Base-by-base conservation (phyloP, 179 eudicot genomes). In the Monotropa hypopitys region DNA sequence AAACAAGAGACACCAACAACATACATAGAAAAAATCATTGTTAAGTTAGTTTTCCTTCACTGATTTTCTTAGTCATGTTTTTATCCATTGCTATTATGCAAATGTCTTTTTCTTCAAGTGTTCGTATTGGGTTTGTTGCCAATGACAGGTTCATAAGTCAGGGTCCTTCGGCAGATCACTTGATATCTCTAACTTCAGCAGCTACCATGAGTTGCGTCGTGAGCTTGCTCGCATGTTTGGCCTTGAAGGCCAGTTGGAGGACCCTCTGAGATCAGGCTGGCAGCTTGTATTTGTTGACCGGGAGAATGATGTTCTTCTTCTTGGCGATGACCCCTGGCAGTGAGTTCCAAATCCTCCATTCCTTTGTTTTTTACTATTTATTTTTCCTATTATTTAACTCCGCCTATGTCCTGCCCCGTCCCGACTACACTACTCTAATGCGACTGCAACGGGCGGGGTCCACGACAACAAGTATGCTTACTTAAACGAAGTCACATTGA, bases 211-310 rank as follows among this genome's bases (percentile, higher is more conserved):
- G 87, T 87, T 94, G 80, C 90, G 96, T 30, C 83, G 90, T 83
- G 96, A 89, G 85, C 97, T 94, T 75, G 97, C 90, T 80, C 94
- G 87, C 62, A 75, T 94, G 93, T 94, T 94, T 82, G 94, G 96
- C 82, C 90, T 94, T 70, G 97, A 92, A 86, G 96, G 97, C 86
- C 87, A 88, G 79, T 86, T 94, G 87, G 97, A 94, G 88, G 94
- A 92, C 79, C 90, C 96, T 70, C 65, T 84, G 90, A 94, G 98
- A 94, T 94, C 98, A 94, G 98, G 98, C 98, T 94, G 98, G 98
- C 98, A 94, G 98, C 98, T 94, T 94, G 97, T 94, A 89, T 90
- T 94, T 81, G 97, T 94, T 86, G 98, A 94, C 93, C 87, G 94
- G 77, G 98, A 94, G 89, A 89, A 90, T 81, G 98, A 94, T 70